Conservation (phyloP, 768 basidiomycete species). For the Gelatoporia subvermispora region DNA sequence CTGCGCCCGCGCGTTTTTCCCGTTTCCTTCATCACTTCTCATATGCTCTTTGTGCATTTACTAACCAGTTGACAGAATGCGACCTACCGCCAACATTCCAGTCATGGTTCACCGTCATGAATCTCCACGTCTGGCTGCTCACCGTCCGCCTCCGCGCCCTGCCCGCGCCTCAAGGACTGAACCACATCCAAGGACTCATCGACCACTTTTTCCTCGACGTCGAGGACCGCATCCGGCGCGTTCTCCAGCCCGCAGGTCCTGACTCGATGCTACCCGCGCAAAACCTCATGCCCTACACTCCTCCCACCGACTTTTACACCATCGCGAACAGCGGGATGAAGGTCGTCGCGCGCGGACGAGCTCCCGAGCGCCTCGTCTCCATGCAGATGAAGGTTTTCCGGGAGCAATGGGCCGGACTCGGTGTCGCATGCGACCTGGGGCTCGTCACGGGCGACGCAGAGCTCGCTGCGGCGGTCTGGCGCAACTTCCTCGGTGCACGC, state of each 20-base stretch:
- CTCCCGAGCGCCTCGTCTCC: slow-evolving; percentile 74
- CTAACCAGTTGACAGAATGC: too few relatives aligned
- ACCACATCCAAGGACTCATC: slow-evolving; percentile 76
- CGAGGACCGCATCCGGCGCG: slow-evolving; percentile 81
- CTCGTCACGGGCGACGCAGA: slow-evolving; percentile 74
- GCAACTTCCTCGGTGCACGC: slow-evolving; percentile 83
- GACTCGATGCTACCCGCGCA: slow-evolving; percentile 14
- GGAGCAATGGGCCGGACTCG: slow-evolving; percentile 86
- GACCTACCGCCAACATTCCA: slow-evolving; percentile 89
- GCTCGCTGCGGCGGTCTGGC: slow-evolving; percentile 85
- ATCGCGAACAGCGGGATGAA: slow-evolving; percentile 11
- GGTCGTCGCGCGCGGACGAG: slow-evolving; percentile 32
- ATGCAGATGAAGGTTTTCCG: slow-evolving; percentile 90
- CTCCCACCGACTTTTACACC: slow-evolving; percentile 22
- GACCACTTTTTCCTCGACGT: slow-evolving; percentile 96
- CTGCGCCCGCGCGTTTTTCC: too few relatives aligned
- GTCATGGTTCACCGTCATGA: slow-evolving; percentile 93
- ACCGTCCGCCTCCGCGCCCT: slow-evolving; percentile 84
- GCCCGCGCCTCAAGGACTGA: slow-evolving; percentile 56
- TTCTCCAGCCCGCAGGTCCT: slow-evolving; percentile 34
- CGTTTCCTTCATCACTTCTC: too few relatives aligned
- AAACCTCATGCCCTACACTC: slow-evolving; percentile 21
- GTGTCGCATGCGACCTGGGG: slow-evolving; percentile 73
- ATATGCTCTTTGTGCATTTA: too few relatives aligned
- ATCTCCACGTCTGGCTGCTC: slow-evolving; percentile 89